These are phyloP conservation scores for Fusarium caatingaense DNA, from an alignment of 2,329 filamentous ascomycete species.

Conservation along the genomic window DNA sequence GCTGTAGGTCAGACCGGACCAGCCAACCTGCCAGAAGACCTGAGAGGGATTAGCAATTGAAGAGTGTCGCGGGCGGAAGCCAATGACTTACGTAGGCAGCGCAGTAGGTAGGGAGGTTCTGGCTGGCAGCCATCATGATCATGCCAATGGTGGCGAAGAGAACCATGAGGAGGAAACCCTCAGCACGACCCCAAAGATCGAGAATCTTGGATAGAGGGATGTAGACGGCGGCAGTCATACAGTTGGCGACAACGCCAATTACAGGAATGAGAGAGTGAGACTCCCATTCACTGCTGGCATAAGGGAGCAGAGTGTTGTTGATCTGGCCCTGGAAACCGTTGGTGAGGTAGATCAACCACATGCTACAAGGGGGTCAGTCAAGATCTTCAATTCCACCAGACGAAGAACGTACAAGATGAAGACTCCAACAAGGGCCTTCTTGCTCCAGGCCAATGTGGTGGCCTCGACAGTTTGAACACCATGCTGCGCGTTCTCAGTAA, in stretches of 20 bases:
- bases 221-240: constrained; percentile 69
- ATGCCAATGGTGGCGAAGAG: constrained; percentile 62
- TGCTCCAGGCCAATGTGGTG: constrained; percentile 56
- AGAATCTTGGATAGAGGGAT: constrained; percentile 72
- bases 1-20: constrained; percentile 70
- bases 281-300: constrained; percentile 63
- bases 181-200: constrained; percentile 71
- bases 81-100: constrained; percentile 58
- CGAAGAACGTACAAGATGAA: constrained; percentile 49
- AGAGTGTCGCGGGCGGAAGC: fast-evolving
- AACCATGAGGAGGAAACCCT: constrained; percentile 68
- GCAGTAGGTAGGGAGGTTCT: constrained; percentile 56
- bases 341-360: constrained; percentile 64
- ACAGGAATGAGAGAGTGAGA: constrained; percentile 65
- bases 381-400: not conserved
- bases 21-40: constrained; percentile 72
- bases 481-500: constrained; percentile 46
- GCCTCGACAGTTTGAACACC: constrained; percentile 57
- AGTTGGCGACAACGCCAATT: constrained; percentile 63
- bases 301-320: constrained; percentile 56
- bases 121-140: constrained; percentile 71
- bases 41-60: constrained; percentile 18
- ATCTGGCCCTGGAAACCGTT: constrained; percentile 62
- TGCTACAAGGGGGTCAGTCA: constrained; percentile 33
- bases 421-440: constrained; percentile 48